Evolutionary conservation across 768 basidiomycete species (phyloP).

Genomic region (Solioccasus polychromus): DNA sequence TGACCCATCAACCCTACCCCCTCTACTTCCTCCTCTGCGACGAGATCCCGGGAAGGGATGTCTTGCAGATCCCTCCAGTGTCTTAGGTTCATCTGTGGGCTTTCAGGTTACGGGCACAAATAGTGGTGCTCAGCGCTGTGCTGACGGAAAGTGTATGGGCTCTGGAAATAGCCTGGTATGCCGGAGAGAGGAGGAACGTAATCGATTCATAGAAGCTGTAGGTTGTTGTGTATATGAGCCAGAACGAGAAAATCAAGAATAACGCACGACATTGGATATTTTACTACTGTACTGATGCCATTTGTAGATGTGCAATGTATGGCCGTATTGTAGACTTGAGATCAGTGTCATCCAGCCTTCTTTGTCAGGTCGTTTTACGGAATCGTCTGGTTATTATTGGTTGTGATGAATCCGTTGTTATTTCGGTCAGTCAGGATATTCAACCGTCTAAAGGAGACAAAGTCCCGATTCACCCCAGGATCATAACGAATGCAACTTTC

Average conservation of each 20-base stretch:
- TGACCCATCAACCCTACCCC: constrained; percentile 47
- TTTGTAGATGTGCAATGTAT: constrained; percentile 12
- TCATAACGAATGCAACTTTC: too few relatives aligned
- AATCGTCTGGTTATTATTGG: too few relatives aligned
- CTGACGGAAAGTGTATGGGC: constrained; percentile 40
- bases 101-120: constrained; percentile 5
- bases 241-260: constrained; percentile 6
- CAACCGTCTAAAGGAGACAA: too few relatives aligned
- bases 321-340: too few relatives aligned
- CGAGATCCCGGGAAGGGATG: constrained; percentile 16
- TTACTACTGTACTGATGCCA: not conserved
- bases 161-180: constrained; percentile 36
- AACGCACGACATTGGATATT: not conserved
- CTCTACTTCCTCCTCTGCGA: constrained; percentile 33
- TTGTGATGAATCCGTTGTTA: too few relatives aligned
- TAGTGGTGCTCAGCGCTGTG: constrained; percentile 24
- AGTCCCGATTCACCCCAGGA: too few relatives aligned
- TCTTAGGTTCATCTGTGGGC: constrained; percentile 13
- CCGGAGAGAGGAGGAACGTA: constrained; percentile 42
- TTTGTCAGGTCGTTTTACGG: too few relatives aligned
- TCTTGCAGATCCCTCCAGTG: constrained; percentile 20
- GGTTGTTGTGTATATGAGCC: constrained; percentile 50
- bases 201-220: constrained; percentile 41
- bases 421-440: too few relatives aligned
- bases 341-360: too few relatives aligned